These are phyloP conservation scores for Vigna angularis DNA, from an alignment of 306 rosid species.

Conservation along the genomic window DNA sequence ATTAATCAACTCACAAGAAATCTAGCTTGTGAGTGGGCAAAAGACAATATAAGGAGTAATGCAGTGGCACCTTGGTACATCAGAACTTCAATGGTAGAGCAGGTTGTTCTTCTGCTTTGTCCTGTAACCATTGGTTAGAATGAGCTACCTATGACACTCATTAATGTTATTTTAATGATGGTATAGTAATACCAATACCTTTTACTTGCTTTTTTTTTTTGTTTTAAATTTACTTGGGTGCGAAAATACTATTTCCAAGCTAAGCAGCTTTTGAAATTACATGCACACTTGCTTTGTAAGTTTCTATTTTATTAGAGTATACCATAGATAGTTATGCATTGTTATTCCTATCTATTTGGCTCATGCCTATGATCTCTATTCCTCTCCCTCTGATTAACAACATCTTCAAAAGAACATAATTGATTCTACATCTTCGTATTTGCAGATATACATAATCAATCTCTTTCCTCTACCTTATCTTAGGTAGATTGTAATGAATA, in stretches of 20 bases:
- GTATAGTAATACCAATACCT: background rate
- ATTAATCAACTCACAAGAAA: conserved; percentile 74
- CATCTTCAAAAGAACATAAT: background rate
- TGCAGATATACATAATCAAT: conserved; percentile 1
- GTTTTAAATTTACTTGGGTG: background rate
- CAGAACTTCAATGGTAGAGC: conserved; percentile 76
- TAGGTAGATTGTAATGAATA: conserved; percentile 6
- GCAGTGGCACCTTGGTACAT: conserved; percentile 89
- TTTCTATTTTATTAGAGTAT: no score
- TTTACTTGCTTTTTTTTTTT: background rate
- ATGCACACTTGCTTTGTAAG: no score
- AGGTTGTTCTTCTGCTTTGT: conserved; percentile 54
- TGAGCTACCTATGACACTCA: conserved; percentile 28
- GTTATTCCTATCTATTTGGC: no score
- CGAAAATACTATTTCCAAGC: conserved; percentile 3
- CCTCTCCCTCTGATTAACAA: no score
- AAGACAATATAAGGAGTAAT: conserved; percentile 78
- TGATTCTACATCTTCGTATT: conserved; percentile 12
- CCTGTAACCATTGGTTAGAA: conserved; percentile 31
- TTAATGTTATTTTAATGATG: background rate
- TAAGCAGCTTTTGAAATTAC: conserved; percentile 20
- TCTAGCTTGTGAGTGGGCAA: conserved; percentile 88
- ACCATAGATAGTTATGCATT: no score
- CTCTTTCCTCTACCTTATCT: background rate
- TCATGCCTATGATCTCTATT: no score